Evolutionary conservation across 345 rosid species (phyloP).

Genomic region (Sisymbrium altissimum): DNA sequence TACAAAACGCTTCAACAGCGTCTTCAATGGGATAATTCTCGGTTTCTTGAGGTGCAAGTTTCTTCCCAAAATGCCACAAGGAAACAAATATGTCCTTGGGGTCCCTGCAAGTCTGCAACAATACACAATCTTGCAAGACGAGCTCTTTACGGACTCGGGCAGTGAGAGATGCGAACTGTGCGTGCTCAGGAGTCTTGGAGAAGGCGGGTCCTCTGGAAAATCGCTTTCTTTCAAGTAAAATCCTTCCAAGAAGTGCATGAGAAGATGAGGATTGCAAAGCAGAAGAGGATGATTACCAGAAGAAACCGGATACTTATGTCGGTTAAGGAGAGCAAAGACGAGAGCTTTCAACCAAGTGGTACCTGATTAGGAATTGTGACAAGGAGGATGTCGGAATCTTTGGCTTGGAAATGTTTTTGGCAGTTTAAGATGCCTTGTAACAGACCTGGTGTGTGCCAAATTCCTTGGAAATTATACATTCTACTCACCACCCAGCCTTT

Average conservation of each 20-base stretch:
- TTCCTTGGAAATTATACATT: not conserved
- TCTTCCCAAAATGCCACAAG: slow-evolving; percentile 50
- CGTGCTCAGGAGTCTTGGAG: not conserved
- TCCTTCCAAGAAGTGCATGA: not conserved
- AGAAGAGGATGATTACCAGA: not conserved
- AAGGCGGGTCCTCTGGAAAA: not conserved
- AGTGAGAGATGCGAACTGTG: not conserved
- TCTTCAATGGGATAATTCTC: slow-evolving; percentile 29
- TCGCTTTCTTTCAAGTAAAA: not conserved
- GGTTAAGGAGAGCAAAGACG: not conserved
- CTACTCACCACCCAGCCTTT: not conserved
- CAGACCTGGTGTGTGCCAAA: not conserved
- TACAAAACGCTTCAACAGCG: slow-evolving; percentile 39
- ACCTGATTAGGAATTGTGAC: not conserved
- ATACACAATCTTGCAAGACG: slow-evolving; percentile 13
- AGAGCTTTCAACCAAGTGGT: not conserved
- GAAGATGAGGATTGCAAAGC: not conserved
- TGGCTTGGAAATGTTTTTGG: not conserved
- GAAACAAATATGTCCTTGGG: slow-evolving; percentile 48
- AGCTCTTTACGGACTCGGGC: not conserved
- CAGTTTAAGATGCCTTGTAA: not conserved
- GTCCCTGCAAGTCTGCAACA: not conserved
- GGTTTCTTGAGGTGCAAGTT: slow-evolving; percentile 21
- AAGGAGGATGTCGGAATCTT: not conserved
- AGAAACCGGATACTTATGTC: not conserved